Evolutionary conservation across 208 protist genomes (phyloP), one percentile per base, ranked within the genome.

Genomic region (Entamoeba histolytica): DNA sequence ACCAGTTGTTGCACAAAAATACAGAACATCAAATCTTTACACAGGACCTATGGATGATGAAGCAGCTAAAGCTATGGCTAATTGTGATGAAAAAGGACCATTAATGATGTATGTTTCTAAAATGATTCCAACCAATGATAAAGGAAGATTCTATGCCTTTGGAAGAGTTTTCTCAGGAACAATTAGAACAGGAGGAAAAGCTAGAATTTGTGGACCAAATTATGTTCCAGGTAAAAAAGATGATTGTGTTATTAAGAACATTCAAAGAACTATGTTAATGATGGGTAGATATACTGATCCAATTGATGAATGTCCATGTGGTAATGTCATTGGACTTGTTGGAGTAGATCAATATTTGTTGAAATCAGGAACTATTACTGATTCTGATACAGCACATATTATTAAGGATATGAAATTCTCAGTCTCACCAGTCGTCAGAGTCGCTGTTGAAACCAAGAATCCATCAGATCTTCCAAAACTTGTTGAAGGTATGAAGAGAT

Each of bases 31-130:
- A 93, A 97, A 96, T 87, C 96, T 99, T 19, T 99, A 99, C 97
- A 98, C 97, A 69, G 98, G 98, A 94, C 98, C 98, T 91, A 39
- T 96, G 5, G 97, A 99, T 92, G 98, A 99, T 95, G 96, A 95
- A 92, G 50, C 31, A 31, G 87, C 95, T 92, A 95, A 95, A 35
- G 97, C 96, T 92, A 98, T 99, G 93, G 94, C 95, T 49, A 96
- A 98, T 52, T 99, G 98, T 94, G 96, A 98, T 95, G 97, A 97
- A 52, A 96, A 97, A 1, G 98, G 97, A 55, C 98, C 98, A 49
- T 96, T 99, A 31, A 98, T 99, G 96, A 95, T 99, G 95, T 99
- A 99, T 97, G 97, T 99, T 93, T 98, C 97, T 95, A 99, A 99
- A 98, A 99, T 99, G 98, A 97, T 99, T 92, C 99, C 99, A 61